Percentiles rank a stretch among this genome's conserved stretches.
These are phyloP conservation scores for Penicillium brevicompactum DNA, from an alignment of 2,329 filamentous ascomycete genomes.

Conservation along the genomic window DNA sequence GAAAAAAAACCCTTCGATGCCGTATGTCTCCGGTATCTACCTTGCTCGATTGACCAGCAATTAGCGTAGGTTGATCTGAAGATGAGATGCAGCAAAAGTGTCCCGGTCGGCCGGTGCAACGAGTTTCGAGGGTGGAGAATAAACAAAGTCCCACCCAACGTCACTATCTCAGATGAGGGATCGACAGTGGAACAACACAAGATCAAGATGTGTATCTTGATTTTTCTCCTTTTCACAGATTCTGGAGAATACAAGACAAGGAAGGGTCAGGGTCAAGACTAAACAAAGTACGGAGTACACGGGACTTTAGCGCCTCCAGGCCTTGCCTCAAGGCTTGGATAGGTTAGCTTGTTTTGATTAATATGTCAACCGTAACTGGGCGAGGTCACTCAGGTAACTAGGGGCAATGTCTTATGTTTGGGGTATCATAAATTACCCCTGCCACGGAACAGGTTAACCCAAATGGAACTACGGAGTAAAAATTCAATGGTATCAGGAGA, in stretches of 20 bases:
- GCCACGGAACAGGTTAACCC: background rate
- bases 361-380: background rate
- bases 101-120: slow-evolving; percentile 26
- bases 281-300: background rate
- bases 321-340: background rate
- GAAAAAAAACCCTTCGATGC: background rate
- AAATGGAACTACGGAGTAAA: no score
- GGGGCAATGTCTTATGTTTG: background rate
- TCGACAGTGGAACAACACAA: slow-evolving; percentile 1
- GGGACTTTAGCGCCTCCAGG: slow-evolving; percentile 3
- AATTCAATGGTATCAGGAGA: no score
- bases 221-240: background rate
- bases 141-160: slow-evolving; percentile 23
- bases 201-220: background rate
- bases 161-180: background rate
- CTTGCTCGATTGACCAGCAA: background rate
- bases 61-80: background rate
- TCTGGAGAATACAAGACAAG: background rate
- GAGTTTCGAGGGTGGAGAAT: slow-evolving; percentile 23
- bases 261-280: background rate
- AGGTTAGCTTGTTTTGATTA: slow-evolving; percentile 3
- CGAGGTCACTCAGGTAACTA: background rate
- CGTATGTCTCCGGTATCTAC: background rate
- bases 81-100: slow-evolving; percentile 1
- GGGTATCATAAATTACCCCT: background rate